Percentiles rank a stretch among this genome's conserved stretches.
phyloP scores from a whole-genome alignment of 495 filamentous ascomycete species.

The Bryoglossum gracile region DNA sequence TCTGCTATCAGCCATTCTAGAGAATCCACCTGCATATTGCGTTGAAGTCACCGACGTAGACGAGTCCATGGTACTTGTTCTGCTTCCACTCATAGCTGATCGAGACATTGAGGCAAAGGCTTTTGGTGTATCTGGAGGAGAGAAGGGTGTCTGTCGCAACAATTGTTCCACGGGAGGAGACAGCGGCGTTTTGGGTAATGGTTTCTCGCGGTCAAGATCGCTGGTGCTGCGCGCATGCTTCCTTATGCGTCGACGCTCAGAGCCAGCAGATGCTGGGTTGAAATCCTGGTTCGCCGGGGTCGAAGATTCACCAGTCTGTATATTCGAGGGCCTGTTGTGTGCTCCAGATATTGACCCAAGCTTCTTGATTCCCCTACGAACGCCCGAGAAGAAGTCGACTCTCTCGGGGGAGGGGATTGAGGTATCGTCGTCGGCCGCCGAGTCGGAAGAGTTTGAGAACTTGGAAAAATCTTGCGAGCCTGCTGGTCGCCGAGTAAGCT shows the following conservation, averaged over 20 bases:
- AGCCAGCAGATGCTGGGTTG: constrained; percentile 2
- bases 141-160: constrained; percentile 7
- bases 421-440: constrained; percentile 32
- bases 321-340: constrained; percentile 21
- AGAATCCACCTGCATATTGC: constrained; percentile 31
- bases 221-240: constrained; percentile 45
- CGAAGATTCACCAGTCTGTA: constrained; percentile 9
- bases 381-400: constrained; percentile 37
- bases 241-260: background rate
- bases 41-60: constrained; percentile 37
- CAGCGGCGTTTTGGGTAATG: constrained; percentile 35
- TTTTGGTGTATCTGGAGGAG: constrained; percentile 19
- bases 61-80: constrained; percentile 56
- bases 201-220: constrained; percentile 43
- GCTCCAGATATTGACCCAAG: constrained; percentile 29
- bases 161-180: constrained; percentile 17
- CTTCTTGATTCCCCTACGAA: constrained; percentile 43
- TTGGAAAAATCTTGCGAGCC: constrained; percentile 21
- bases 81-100: constrained; percentile 29
- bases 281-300: constrained; percentile 3
- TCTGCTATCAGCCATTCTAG: constrained; percentile 39
- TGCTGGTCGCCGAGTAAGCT: constrained; percentile 20
- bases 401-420: constrained; percentile 29
- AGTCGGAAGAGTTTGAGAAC: constrained; percentile 23
- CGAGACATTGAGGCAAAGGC: constrained; percentile 17